These are phyloP conservation scores for Tricholoma terreum DNA, from an alignment of 768 basidiomycete genomes.

Conservation along the genomic window DNA sequence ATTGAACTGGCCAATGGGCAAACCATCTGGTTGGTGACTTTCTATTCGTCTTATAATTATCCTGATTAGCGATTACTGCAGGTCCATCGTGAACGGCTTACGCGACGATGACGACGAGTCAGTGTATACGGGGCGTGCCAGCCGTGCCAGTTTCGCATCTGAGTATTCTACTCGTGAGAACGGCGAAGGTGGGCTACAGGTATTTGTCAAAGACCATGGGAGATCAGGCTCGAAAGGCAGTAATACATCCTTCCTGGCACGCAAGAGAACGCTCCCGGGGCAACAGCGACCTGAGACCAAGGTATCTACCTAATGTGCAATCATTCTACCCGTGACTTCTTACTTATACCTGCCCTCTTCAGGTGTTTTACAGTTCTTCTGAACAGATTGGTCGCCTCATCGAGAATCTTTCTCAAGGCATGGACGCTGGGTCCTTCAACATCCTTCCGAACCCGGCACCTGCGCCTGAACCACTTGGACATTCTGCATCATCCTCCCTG, in stretches of 20 bases:
- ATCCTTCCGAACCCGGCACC: conserved; percentile 37
- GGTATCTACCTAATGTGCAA: conserved; percentile 40
- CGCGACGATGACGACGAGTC: conserved; percentile 76
- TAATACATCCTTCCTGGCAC: conserved; percentile 55
- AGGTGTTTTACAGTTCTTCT: conserved; percentile 76
- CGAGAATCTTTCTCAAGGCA: conserved; percentile 76
- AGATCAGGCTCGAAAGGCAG: conserved; percentile 68
- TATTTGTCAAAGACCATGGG: conserved; percentile 76
- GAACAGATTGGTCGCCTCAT: conserved; percentile 82
- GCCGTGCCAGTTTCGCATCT: conserved; percentile 72
- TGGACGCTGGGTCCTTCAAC: conserved; percentile 84
- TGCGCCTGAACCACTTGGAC: conserved; percentile 47
- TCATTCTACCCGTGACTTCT: conserved; percentile 20
- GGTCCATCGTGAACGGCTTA: conserved; percentile 83
- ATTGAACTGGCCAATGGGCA: conserved; percentile 85
- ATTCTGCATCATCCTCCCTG: conserved; percentile 63
- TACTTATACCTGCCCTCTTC: conserved; percentile 24
- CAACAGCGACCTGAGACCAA: conserved; percentile 79
- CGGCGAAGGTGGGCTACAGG: conserved; percentile 55
- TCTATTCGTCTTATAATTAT: conserved; percentile 8
- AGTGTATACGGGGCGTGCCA: conserved; percentile 60
- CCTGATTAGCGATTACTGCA: conserved; percentile 24
- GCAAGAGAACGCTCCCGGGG: conserved; percentile 53
- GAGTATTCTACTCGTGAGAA: conserved; percentile 59
- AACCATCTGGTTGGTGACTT: conserved; percentile 68